A percentile compares a stretch with the other conserved stretches of the same genome.
Conservation (phyloP, 768 basidiomycete genomes). For the Lyophyllum semitale region DNA sequence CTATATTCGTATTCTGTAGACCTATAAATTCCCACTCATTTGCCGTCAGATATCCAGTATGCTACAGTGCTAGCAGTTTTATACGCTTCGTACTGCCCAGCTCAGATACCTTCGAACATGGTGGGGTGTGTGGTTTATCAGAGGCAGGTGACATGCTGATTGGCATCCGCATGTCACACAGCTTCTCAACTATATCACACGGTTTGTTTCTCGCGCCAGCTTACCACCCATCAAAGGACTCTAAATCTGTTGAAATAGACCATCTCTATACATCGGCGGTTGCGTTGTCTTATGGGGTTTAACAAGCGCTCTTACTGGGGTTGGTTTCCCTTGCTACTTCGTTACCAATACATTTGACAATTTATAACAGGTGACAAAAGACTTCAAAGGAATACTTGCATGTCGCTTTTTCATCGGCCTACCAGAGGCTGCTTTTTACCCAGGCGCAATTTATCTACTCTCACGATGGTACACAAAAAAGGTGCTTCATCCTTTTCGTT, state of each 20-base stretch:
- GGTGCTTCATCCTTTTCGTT: conserved; percentile 26
- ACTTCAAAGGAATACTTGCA: conserved; percentile 53
- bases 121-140: conserved; percentile 30
- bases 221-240: not conserved
- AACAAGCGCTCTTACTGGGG: conserved; percentile 64
- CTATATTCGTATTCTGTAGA: not conserved
- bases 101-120: conserved; percentile 71
- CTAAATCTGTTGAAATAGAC: conserved; percentile 34
- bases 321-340: conserved; percentile 23
- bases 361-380: conserved; percentile 46
- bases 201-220: conserved; percentile 30
- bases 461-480: conserved; percentile 61
- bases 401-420: conserved; percentile 66
- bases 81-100: conserved; percentile 61
- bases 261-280: conserved; percentile 59
- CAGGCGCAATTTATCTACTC: conserved; percentile 49
- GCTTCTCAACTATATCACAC: conserved; percentile 56
- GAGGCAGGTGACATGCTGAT: not conserved
- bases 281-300: conserved; percentile 67
- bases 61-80: conserved; percentile 52
- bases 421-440: conserved; percentile 70
- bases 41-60: conserved; percentile 49
- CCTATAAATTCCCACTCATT: conserved; percentile 14
- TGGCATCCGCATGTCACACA: conserved; percentile 21
- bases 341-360: not conserved